Conservation (phyloP, 2,329 filamentous ascomycete genomes). For the Lasiodiplodia hormozganensis region DNA sequence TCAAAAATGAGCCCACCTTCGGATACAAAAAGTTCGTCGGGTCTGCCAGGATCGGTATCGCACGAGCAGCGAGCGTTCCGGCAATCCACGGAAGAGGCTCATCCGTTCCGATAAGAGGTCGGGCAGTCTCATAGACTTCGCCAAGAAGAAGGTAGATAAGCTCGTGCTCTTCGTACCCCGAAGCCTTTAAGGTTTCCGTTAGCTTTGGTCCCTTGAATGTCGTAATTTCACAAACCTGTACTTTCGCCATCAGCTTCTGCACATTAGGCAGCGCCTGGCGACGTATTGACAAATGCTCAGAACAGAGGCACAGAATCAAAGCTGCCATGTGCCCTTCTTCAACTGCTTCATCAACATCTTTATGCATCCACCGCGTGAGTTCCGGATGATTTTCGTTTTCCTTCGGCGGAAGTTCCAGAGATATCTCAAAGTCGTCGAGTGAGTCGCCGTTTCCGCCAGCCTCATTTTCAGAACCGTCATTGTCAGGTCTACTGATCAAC, state of each 20-base stretch:
- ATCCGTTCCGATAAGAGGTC: slow-evolving; percentile 59
- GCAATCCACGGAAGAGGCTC: slow-evolving; percentile 74
- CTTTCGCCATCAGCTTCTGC: slow-evolving; percentile 64
- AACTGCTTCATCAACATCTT: slow-evolving; percentile 78
- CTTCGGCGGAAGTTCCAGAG: slow-evolving; percentile 45
- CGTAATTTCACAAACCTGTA: slow-evolving; percentile 49
- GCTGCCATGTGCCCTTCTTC: slow-evolving; percentile 76
- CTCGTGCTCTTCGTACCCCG: slow-evolving; percentile 47
- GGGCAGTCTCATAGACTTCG: slow-evolving; percentile 77
- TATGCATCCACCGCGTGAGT: slow-evolving; percentile 71
- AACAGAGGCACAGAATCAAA: slow-evolving; percentile 78
- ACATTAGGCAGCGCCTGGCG: slow-evolving; percentile 77
- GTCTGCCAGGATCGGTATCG: slow-evolving; percentile 73
- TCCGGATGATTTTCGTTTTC: slow-evolving; percentile 54
- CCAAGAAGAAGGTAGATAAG: slow-evolving; percentile 81
- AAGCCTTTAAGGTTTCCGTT: background rate
- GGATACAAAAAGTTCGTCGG: slow-evolving; percentile 84
- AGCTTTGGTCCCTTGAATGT: background rate
- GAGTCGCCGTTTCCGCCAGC: background rate
- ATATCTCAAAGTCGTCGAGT: slow-evolving; percentile 10
- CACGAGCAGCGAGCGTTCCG: slow-evolving; percentile 75
- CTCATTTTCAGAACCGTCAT: background rate
- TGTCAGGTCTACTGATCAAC: background rate
- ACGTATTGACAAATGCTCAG: slow-evolving; percentile 75
- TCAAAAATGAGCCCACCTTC: slow-evolving; percentile 85